phyloP scores from a whole-genome alignment of 257 asterid genomes.

The Fraxinus excelsior region DNA sequence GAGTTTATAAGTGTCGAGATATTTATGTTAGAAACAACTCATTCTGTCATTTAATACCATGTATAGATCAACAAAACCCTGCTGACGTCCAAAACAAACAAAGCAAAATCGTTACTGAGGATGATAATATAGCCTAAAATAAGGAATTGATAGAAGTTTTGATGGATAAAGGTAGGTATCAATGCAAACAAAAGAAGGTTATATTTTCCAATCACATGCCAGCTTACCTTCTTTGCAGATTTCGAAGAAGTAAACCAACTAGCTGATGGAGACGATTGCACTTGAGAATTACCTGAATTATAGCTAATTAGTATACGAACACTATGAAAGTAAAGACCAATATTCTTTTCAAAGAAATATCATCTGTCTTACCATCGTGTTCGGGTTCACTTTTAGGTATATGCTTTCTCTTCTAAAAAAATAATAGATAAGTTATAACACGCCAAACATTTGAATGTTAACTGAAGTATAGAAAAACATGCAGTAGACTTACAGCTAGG shows the following conservation, averaged over 20 bases:
- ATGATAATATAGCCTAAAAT: background rate
- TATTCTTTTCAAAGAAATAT: constrained; percentile 10
- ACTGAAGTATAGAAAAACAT: constrained; percentile 7
- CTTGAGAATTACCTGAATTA: constrained; percentile 52
- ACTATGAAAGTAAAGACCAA: background rate
- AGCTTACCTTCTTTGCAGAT: constrained; percentile 82
- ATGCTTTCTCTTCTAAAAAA: constrained; percentile 64
- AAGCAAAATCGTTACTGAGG: background rate
- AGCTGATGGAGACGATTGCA: constrained; percentile 76
- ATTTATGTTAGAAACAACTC: background rate
- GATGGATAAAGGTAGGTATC: background rate
- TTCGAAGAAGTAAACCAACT: constrained; percentile 87
- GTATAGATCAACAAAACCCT: constrained; percentile 11
- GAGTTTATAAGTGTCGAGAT: background rate
- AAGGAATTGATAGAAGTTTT: background rate
- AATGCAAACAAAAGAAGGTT: constrained; percentile 19
- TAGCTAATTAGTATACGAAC: constrained; percentile 32
- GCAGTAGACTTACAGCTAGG: constrained; percentile 62
- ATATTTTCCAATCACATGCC: constrained; percentile 5
- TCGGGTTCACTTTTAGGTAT: constrained; percentile 49
- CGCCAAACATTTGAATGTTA: constrained; percentile 6
- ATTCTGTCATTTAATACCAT: background rate
- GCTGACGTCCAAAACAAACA: background rate
- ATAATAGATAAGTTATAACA: constrained; percentile 14
- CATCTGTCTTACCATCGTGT: constrained; percentile 60